Conservation (phyloP, 2,329 filamentous ascomycete species). For the Monosporascus sp. region DNA sequence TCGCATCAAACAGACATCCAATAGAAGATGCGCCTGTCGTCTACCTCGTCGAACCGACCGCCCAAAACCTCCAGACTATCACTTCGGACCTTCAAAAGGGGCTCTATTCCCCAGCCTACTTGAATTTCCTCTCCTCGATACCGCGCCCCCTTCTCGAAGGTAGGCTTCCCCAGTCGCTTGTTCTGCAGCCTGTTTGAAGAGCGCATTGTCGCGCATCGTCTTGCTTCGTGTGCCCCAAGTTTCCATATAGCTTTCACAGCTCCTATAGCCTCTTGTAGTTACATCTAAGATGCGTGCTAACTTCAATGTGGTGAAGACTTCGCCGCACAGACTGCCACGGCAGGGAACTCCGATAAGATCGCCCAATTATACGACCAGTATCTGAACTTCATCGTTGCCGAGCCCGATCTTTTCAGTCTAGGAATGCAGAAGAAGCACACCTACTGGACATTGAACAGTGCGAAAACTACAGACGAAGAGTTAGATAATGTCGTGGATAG, state of each 20-base stretch:
- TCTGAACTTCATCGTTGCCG: slow-evolving; percentile 92
- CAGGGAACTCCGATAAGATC: slow-evolving; percentile 83
- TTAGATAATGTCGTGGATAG: slow-evolving; percentile 82
- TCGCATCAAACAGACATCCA: slow-evolving; percentile 74
- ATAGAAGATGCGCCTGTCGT: slow-evolving; percentile 96
- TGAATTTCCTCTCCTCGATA: slow-evolving; percentile 95
- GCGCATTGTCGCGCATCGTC: too few relatives aligned
- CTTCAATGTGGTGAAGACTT: slow-evolving; percentile 55
- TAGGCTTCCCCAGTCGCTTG: neutral
- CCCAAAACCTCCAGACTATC: slow-evolving; percentile 74
- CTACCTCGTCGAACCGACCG: slow-evolving; percentile 88
- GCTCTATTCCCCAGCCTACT: slow-evolving; percentile 87
- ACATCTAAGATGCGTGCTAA: neutral
- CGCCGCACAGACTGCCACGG: slow-evolving; percentile 76
- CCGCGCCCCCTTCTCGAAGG: slow-evolving; percentile 77
- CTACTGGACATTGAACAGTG: slow-evolving; percentile 96
- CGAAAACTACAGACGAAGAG: slow-evolving; percentile 82
- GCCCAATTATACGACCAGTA: slow-evolving; percentile 95
- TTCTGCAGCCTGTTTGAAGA: too few relatives aligned
- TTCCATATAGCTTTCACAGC: neutral
- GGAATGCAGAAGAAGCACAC: slow-evolving; percentile 86
- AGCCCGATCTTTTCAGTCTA: slow-evolving; percentile 91
- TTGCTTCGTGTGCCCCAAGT: neutral
- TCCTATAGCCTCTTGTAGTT: neutral
- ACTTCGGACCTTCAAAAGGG: slow-evolving; percentile 80